These are phyloP conservation scores for Trichoderma atrobrunneum DNA, from an alignment of 2,329 filamentous ascomycete genomes.

Conservation along the genomic window DNA sequence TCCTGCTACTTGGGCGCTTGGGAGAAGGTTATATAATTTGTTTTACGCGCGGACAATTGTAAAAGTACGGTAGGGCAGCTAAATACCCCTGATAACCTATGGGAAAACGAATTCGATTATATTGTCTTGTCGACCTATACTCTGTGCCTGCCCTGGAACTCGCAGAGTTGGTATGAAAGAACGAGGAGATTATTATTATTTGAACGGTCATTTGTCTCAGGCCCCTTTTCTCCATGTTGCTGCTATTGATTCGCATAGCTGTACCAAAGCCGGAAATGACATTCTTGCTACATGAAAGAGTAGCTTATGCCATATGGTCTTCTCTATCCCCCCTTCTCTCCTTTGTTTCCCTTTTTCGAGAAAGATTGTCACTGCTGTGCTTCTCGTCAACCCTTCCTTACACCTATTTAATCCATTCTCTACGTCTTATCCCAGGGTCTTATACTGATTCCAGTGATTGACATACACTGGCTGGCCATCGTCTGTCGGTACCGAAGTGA, in stretches of 20 bases:
- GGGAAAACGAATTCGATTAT: constrained; percentile 19
- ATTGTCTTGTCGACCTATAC: not conserved
- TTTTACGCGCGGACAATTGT: constrained; percentile 5
- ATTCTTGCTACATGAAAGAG: not conserved
- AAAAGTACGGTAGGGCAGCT: constrained; percentile 22
- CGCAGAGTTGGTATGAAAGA: not conserved
- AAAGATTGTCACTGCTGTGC: not conserved
- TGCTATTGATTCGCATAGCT: not conserved
- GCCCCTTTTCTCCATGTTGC: not conserved
- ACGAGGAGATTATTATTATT: not conserved
- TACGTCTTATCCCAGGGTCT: not conserved
- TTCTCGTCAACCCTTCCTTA: not conserved
- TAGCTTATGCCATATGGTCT: not conserved
- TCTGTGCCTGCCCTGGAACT: not conserved
- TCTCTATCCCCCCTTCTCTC: not conserved
- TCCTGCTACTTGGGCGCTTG: constrained; percentile 29
- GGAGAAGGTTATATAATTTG: constrained; percentile 22
- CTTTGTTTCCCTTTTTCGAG: not conserved
- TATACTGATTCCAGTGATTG: constrained; percentile 39
- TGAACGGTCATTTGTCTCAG: not conserved
- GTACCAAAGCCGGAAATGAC: not conserved
- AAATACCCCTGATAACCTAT: constrained; percentile 23
- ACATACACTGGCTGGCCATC: constrained; percentile 32
- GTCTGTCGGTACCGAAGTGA: constrained; percentile 33
- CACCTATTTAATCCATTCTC: not conserved